phyloP scores from a whole-genome alignment of 1,284 basidiomycete genomes.

The Rhodotorula sp. region DNA sequence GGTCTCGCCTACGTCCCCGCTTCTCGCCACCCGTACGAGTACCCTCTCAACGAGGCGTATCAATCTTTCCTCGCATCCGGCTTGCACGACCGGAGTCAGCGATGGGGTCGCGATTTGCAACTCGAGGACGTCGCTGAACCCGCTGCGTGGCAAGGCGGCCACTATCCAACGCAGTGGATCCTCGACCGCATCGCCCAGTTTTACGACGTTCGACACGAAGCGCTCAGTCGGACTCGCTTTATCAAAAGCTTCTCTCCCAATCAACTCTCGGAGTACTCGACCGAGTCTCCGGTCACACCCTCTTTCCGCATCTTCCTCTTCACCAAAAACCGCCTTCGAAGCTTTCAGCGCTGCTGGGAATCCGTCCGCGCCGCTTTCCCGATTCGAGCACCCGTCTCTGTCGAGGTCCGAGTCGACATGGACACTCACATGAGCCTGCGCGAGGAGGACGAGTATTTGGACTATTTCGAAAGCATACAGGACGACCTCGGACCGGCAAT shows the following conservation, averaged over 20 bases:
- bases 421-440: not conserved
- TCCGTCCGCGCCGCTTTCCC: not conserved
- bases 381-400: not conserved
- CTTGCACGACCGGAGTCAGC: not conserved
- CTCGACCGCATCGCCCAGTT: conserved; percentile 15
- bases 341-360: conserved; percentile 7
- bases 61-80: conserved; percentile 2
- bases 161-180: conserved; percentile 11
- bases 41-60: conserved; percentile 7
- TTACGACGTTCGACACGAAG: conserved; percentile 14
- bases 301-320: conserved; percentile 1
- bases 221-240: conserved; percentile 14
- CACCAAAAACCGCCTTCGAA: conserved; percentile 3
- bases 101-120: not conserved
- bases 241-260: not conserved
- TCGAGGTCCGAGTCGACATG: not conserved
- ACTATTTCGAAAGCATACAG: not conserved
- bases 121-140: not conserved
- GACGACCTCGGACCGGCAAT: not conserved
- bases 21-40: conserved; percentile 3
- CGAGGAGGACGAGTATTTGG: not conserved
- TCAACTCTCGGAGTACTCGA: not conserved
- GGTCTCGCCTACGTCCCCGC: conserved; percentile 9
- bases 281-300: not conserved
- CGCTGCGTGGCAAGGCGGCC: not conserved